Base-by-base conservation (phyloP, 2,329 filamentous ascomycete genomes). In the Fusarium euwallaceae region DNA sequence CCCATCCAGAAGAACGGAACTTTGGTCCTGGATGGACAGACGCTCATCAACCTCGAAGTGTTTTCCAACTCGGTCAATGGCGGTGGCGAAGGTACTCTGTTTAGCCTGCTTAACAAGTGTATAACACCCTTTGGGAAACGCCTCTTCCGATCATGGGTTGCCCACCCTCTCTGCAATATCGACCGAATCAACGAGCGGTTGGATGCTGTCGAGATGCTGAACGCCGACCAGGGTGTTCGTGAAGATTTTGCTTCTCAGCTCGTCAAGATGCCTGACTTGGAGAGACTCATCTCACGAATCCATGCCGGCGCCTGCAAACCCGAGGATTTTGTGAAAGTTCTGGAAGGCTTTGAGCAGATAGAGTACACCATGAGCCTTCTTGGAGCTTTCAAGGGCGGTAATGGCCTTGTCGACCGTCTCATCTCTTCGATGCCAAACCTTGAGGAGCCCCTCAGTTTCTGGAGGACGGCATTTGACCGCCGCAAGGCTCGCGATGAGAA, bases 311-410 rank as follows among this genome's bases (percentile, higher is more conserved):
- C 91, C n/a, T 98, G 95, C 85, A 94, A 92, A 79, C 90, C 95
- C 0, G 94, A 97, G 66, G 97, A 99, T 81, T 99, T 99, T 81
- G 91, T 98, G 55, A 93, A 92, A 58, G 96, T 98, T 0, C 87
- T 99, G 0, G 95, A 98, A 82, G 97, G 97, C 0, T 99, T 98
- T 77, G 97, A 98, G 85, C 96, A 98, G 83, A 98, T 99, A 55
- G 95, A 98, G 73, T 97, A 98, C 81, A 97, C 95, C 1, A 94
- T 98, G 88, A 90, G 91, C 61, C 88, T 98, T 24, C 88, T 98
- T 1, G 88, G 89, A 56, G 88, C 92, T 10, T 93, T 94, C 77
- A 91, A 92, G 63, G 90, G 92, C n/a, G 94, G 93, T 3, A 92
- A 95, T 60, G 94, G 95, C 3, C 88, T 98, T 4, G 93, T 99